Conservation (phyloP, 202 grass and related monocot species). For the Brachypodium distachyon region DNA sequence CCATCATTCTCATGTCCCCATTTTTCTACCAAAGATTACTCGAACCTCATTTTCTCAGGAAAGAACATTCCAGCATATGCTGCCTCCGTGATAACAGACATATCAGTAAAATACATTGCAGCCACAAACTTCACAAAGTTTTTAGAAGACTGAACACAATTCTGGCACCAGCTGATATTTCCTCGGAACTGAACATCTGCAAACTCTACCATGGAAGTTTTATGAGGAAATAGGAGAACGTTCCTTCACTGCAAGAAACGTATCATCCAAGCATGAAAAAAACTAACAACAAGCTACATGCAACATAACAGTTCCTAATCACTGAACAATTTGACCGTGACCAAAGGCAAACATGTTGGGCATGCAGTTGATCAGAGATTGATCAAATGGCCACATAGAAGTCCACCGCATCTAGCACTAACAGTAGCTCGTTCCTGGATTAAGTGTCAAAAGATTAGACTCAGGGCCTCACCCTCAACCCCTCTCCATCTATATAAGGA, state of each 20-base stretch:
- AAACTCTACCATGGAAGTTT: background rate
- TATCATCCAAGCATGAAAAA: background rate
- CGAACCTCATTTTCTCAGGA: background rate
- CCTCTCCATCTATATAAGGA: background rate
- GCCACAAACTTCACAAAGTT: background rate
- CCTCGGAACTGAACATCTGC: background rate
- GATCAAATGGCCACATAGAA: background rate
- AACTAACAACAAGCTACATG: background rate
- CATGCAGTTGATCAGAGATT: background rate
- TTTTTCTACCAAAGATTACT: background rate
- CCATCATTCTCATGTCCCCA: background rate
- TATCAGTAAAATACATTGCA: background rate
- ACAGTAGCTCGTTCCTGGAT: background rate
- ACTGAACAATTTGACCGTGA: background rate
- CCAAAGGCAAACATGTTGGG: background rate
- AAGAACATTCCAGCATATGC: background rate
- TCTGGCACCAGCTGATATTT: constrained; percentile 1
- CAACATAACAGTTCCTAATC: background rate
- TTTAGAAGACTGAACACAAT: background rate
- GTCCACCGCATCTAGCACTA: background rate
- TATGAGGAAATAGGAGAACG: background rate
- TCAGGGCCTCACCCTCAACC: background rate
- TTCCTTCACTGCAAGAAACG: background rate
- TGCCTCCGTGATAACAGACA: background rate
- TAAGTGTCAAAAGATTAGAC: background rate